Percentiles rank a stretch among this genome's conserved stretches.
These are phyloP conservation scores for Poteriospumella lacustris DNA, from an alignment of 108 stramenopile genomes.

Conservation along the genomic window DNA sequence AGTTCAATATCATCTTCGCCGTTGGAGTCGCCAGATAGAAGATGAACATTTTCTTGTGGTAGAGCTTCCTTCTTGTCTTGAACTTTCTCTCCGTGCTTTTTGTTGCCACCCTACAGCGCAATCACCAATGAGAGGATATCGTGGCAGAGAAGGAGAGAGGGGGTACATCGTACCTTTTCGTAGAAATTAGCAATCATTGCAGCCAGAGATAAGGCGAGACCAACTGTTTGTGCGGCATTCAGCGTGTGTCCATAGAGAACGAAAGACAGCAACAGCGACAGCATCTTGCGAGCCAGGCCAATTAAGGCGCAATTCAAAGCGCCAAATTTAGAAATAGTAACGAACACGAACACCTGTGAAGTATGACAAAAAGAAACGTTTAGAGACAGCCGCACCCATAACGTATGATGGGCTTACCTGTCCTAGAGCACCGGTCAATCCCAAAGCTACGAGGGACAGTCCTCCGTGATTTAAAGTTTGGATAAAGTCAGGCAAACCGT, in stretches of 20 bases:
- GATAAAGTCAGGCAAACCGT: slow-evolving; percentile 57
- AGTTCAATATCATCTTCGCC: no score
- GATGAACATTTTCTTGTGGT: no score
- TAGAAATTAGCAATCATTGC: slow-evolving; percentile 90
- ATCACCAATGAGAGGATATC: no score
- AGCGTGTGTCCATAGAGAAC: slow-evolving; percentile 74
- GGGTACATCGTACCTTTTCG: slow-evolving; percentile 58
- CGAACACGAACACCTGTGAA: slow-evolving; percentile 92
- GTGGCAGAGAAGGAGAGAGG: no score
- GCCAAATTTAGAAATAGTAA: slow-evolving; percentile 95
- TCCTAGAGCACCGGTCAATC: slow-evolving; percentile 85
- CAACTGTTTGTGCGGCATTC: slow-evolving; percentile 69
- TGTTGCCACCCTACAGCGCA: no score
- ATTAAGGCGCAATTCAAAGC: slow-evolving; percentile 92
- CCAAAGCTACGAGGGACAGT: slow-evolving; percentile 77
- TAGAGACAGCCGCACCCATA: no score
- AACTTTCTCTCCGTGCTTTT: no score
- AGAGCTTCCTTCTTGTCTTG: no score
- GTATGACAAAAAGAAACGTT: no score
- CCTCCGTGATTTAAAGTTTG: slow-evolving; percentile 91
- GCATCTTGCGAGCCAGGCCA: slow-evolving; percentile 86
- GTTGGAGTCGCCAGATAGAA: no score
- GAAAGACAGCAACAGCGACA: slow-evolving; percentile 83
- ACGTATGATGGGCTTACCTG: no score
- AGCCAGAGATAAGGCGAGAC: slow-evolving; percentile 68